Base-by-base conservation (phyloP, 2,329 filamentous ascomycete species). In the Colletotrichum lini region DNA sequence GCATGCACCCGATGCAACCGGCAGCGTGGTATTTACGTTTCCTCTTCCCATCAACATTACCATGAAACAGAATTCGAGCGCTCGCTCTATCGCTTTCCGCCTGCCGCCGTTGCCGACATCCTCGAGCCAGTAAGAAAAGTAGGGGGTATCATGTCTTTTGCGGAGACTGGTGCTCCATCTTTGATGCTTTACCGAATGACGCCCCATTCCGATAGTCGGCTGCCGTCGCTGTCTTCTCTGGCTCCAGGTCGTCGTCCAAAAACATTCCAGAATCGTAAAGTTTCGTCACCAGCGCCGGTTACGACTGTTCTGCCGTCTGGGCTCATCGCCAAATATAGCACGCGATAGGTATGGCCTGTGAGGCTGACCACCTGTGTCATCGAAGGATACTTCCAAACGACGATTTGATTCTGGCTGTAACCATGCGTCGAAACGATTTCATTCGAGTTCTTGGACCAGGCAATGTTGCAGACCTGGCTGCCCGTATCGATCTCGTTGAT, bases 321-420 rank as follows among this genome's bases (percentile, higher is more conserved):
- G 78, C 95, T 98, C 95, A 98, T 98, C 42, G 95, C 95, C 63
- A 99, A 87, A 80, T 98, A 99, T 3, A 99, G 87, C 15, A 99
- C 96, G 78, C 96, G 93, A 82, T 97, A 98, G 1, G 96, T 99
- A 81, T 99, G 96, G 0, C 96, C 96, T 0, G 96, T 99, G 56
- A 99, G 86, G 75, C 94, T 97, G 50, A 94, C 96, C 10, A 99
- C 95, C 80, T 98, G 96, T 59, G 94, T 94, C 96, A 99, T 98
- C 75, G 93, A 95, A 1, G 96, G 96, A 79, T 99, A 99, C 79
- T 99, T 99, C 96, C 96, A 99, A 66, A 99, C 94, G 47, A 98
- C 96, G 77, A 99, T 98, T 81, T 98, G 96, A 80, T 99, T 98
- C 79, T 99, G 96, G 76, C 93, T 96, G 84, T 98, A 99, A 8